Base-by-base conservation (phyloP, 495 filamentous ascomycete genomes). In the Neurospora terricola region DNA sequence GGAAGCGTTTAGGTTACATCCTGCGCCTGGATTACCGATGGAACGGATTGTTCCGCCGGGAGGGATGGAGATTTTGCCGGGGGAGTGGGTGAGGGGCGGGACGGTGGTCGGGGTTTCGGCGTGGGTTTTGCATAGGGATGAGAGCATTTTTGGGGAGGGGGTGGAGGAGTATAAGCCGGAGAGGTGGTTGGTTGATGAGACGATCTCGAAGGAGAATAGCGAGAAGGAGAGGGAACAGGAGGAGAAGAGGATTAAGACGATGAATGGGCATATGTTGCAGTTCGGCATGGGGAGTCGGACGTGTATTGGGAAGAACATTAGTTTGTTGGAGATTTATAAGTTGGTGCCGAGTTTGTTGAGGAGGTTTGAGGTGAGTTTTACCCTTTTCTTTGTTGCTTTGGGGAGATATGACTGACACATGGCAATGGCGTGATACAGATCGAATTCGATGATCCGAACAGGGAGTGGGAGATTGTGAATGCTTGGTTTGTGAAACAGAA, bases 311-410 rank as follows among this genome's bases (percentile, higher is more conserved):
- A 90, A 89, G 82, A 94, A 94, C 75, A 90, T 94, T 72, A 89
- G 88, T 71, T 78, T 91, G 81, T 74, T 94, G 80, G 92, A 94
- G 85, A 90, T 94, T 70, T 92, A 92, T 75, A 94, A 94, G 84
- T 77, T 94, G 72, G 88, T 94, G 70, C 91, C 92, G 48, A 91
- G 86, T 71, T 84, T 94, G 76, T 84, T 94, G 75, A 84, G 90
- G 72, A 82, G 87, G 72, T 95, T 93, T 80, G 89, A 92, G 78
- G 86, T 86, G 75, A 75, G 84, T 80, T 48, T 69, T 9, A 12
- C 30, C 38, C 69, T n/a, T 66, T 72, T 42, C 8, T 38, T 37
- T 23, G 27, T 74, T 3, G n/a, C 39, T 36, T 27, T 10, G 38
- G 27, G 27, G 5, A 23, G 27, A 39, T 16, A 7, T 37, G 3